Base-by-base conservation (phyloP, 257 asterid genomes). In the Datura wrightii region DNA sequence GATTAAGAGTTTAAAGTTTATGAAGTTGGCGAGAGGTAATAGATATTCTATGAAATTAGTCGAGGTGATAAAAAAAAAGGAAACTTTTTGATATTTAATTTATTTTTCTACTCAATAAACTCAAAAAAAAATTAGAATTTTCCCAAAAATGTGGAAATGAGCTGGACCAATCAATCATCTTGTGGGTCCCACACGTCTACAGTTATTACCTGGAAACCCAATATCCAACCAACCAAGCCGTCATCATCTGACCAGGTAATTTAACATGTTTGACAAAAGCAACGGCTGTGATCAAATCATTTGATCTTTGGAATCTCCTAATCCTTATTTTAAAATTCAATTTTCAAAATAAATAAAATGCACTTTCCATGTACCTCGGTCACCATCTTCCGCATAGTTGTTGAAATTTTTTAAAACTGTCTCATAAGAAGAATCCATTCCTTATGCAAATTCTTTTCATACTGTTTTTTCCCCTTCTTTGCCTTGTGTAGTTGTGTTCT, bases 361-460 rank as follows among this genome's bases (percentile, higher is more conserved):
- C 60, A 76, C 62, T 48, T 50, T 50, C 60, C 82, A 13, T 76
- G 46, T 31, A 74, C 14, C 24, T 50, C 62, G 46, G 82, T 44
- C 3, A 13, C 62, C 60, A 76, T 76, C 15, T 72, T 76, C 15
- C 4, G 2, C 13, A 0, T 24, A 76, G 44, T 76, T 50, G 63
- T 76, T 31, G 63, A 14, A 1, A 0, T 65, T 11, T 11, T 6
- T 19, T 9, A 50, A 1, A 65, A 48, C 80, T 48, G 80, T 46
- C 60, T 19, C 42, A 54, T 48, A 19, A 41, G 53, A 70, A 70
- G 36, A 72, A 19, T 72, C 14, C 60, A 48, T 24, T 24, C 31
- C 31, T 24, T 11, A 1, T 48, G 1, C 59, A 48, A 48, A 0
- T 50, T 46, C 6, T 10, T 24, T 71, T 10, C 79, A 71, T 5